Conservation (phyloP, 164 flowering plant species). For the Euptelea pleiosperma region DNA sequence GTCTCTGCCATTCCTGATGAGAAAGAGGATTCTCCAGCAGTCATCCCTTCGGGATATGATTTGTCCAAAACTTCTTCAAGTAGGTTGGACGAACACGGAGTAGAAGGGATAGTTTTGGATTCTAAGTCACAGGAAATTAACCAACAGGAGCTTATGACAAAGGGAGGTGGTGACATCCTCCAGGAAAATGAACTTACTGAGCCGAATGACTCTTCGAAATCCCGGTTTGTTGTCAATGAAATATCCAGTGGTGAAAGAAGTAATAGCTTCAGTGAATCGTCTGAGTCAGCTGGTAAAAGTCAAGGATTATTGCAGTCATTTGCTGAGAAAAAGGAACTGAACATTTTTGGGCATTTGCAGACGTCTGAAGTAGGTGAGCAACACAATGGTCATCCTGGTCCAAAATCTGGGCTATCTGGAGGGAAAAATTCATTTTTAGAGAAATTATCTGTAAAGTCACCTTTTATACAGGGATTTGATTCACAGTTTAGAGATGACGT, state of each 20-base stretch:
- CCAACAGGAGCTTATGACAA: slow-evolving; percentile 11
- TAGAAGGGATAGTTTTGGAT: slow-evolving; percentile 11
- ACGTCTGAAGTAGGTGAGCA: slow-evolving; percentile 20
- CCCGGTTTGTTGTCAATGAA: slow-evolving; percentile 9
- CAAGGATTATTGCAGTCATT: slow-evolving; percentile 6
- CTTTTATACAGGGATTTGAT: slow-evolving; percentile 15
- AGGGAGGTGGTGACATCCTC: slow-evolving; percentile 14
- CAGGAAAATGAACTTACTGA: slow-evolving; percentile 14
- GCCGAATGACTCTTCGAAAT: slow-evolving; percentile 13
- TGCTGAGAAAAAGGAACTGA: slow-evolving; percentile 13
- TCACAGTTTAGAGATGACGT: slow-evolving; percentile 5
- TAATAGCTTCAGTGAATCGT: not conserved
- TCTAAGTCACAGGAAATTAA: slow-evolving; percentile 13
- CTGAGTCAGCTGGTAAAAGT: slow-evolving; percentile 5
- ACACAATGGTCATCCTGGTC: slow-evolving; percentile 10
- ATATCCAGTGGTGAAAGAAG: slow-evolving; percentile 1
- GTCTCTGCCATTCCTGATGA: slow-evolving; percentile 27
- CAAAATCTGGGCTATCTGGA: slow-evolving; percentile 13
- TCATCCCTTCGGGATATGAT: slow-evolving; percentile 16
- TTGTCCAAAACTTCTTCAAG: slow-evolving; percentile 16
- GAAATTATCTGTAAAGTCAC: slow-evolving; percentile 16
- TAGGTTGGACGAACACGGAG: slow-evolving; percentile 17
- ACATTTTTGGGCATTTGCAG: slow-evolving; percentile 11
- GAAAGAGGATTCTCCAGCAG: slow-evolving; percentile 25
- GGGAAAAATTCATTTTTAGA: slow-evolving; percentile 15